phyloP scores from a whole-genome alignment of 495 filamentous ascomycete species.

The Viridothelium virens region DNA sequence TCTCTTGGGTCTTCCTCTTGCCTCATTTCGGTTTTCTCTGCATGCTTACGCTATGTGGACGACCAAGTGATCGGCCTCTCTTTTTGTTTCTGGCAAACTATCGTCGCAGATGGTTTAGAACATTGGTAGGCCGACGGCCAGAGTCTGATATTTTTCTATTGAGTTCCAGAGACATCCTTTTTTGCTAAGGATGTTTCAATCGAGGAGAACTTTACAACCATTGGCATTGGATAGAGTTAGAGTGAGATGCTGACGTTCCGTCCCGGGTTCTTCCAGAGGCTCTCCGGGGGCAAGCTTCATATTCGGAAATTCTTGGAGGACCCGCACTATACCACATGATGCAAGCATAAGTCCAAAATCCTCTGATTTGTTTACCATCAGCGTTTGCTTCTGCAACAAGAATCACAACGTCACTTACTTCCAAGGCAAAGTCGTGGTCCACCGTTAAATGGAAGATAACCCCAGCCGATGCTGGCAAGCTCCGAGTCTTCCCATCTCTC shows the following conservation, averaged over 20 bases:
- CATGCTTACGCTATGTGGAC: too few species aligned
- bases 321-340: slow-evolving; percentile 7
- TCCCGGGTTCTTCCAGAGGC: not conserved
- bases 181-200: not conserved
- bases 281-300: slow-evolving; percentile 5
- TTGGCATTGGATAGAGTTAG: slow-evolving; percentile 10
- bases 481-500: slow-evolving; percentile 34
- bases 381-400: not conserved
- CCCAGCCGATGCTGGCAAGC: slow-evolving; percentile 26
- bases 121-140: not conserved
- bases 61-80: too few species aligned
- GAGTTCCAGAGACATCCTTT: not conserved
- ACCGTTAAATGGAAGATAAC: slow-evolving; percentile 40
- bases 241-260: slow-evolving; percentile 9
- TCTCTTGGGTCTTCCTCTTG: too few species aligned
- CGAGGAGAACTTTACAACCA: slow-evolving; percentile 7
- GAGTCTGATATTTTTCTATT: not conserved
- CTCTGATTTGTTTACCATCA: not conserved
- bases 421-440: slow-evolving; percentile 37
- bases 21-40: too few species aligned
- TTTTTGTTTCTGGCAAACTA: not conserved
- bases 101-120: not conserved
- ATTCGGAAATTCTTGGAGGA: slow-evolving; percentile 10
- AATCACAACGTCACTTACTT: slow-evolving; percentile 1
- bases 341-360: slow-evolving; percentile 10